These are phyloP conservation scores for Arthroderma sp. DNA, from an alignment of 2,329 filamentous ascomycete species.

Conservation along the genomic window DNA sequence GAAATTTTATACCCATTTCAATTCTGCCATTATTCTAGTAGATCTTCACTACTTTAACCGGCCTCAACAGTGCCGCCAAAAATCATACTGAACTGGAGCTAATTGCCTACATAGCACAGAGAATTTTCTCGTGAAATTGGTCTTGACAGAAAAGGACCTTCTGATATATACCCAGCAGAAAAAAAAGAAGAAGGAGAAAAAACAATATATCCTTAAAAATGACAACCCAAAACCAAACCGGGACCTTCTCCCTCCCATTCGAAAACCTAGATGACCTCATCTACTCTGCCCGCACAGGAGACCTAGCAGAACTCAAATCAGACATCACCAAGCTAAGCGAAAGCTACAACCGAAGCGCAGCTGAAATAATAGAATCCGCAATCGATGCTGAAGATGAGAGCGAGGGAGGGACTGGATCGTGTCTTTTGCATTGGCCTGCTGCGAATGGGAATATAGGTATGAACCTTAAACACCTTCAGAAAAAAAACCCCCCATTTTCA, in stretches of 20 bases:
- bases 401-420: conserved; percentile 38
- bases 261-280: conserved; percentile 86
- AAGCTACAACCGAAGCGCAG: conserved; percentile 45
- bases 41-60: too few relatives aligned
- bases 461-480: conserved; percentile 13
- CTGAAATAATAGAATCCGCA: conserved; percentile 56
- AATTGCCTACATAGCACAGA: too few relatives aligned
- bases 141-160: too few relatives aligned
- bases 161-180: too few relatives aligned
- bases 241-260: conserved; percentile 40
- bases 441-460: conserved; percentile 77
- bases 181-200: too few relatives aligned
- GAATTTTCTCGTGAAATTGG: too few relatives aligned
- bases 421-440: conserved; percentile 71
- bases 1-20: too few relatives aligned
- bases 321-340: conserved; percentile 48
- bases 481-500: conserved; percentile 7
- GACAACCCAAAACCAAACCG: too few relatives aligned
- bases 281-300: conserved; percentile 70
- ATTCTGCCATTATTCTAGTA: too few relatives aligned
- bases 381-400: conserved; percentile 67
- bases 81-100: too few relatives aligned
- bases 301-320: conserved; percentile 53
- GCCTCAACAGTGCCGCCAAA: too few relatives aligned
- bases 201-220: too few relatives aligned